Evolutionary conservation across 2,329 filamentous ascomycete genomes (phyloP), one percentile per base, ranked within the genome.

Genomic region (Metarhizium guizhouense): DNA sequence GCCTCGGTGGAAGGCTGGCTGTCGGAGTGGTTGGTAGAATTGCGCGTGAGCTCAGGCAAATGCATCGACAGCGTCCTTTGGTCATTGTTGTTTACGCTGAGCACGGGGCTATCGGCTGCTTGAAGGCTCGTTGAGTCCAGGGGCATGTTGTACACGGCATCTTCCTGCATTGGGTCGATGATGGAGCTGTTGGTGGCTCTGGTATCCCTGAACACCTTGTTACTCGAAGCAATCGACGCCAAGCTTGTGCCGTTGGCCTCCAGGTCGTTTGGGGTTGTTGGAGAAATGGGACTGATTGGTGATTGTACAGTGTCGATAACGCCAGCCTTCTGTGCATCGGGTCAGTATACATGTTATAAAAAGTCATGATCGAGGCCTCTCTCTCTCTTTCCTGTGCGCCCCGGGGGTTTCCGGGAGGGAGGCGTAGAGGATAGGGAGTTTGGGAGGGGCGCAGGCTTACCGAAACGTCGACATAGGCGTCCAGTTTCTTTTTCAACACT

Each of bases 401-500:
- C 6, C 6, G 32, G 38, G 38, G 38, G 14, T 25, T 25, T 25
- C 25, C 25, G 25, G 25, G 38, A 11, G 14, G 38, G 6, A 20
- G n/a, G 3, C 1, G 14, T 14, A 11, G 42, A 16, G 42, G 42
- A 16, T 16, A 6, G 40, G 13, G 11, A 25, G 25, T 4, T 25
- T 25, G 25, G 25, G 25, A 4, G 3, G 4, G 25, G 1, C 25
- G 25, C 25, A 25, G 3, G 3, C 45, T 30, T 61, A 73, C 69
- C 51, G 71, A 66, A 47, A 66, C 68, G 43, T 69, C 73, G 30
- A 81, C 73, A 61, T 84, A 84, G 2, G 76, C 75, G 47, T 83
- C 80, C 57, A 97, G 74, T 74, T 96, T 93, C 65, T 85, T 85
- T 72, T 90, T 94, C 54, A 97, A 76, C 45, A 95, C 85, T 50